These are phyloP conservation scores for Mortierella sp. DNA, from an alignment of 371 early-diverging fungal species.

Conservation along the genomic window DNA sequence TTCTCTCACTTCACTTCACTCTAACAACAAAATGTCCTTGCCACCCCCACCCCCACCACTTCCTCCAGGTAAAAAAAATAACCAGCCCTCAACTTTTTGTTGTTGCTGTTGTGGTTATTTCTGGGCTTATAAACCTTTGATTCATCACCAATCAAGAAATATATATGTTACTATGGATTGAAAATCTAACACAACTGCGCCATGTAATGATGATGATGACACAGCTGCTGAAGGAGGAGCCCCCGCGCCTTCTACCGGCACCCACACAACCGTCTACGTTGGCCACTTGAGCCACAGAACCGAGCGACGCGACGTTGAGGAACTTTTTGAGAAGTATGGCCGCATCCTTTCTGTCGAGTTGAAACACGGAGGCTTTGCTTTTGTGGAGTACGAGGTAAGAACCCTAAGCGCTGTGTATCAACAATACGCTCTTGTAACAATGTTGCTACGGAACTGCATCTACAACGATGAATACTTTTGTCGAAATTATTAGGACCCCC, in stretches of 20 bases:
- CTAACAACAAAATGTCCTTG: conserved; percentile 19
- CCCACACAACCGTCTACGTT: conserved; percentile 54
- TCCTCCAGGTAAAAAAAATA: conserved; percentile 33
- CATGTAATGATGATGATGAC: background rate
- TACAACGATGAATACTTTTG: no score
- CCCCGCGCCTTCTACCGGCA: conserved; percentile 22
- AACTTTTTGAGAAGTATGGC: conserved; percentile 58
- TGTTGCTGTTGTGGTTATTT: no score
- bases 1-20: background rate
- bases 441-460: no score
- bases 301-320: conserved; percentile 57
- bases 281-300: conserved; percentile 57
- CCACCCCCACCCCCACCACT: conserved; percentile 48
- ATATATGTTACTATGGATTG: no score
- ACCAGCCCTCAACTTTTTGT: background rate
- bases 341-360: conserved; percentile 57
- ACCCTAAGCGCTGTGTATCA: background rate
- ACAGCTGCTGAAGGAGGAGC: conserved; percentile 40
- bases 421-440: background rate
- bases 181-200: background rate
- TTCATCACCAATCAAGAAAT: no score
- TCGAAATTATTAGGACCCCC: conserved; percentile 57
- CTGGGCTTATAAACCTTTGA: no score
- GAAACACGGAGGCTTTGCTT: conserved; percentile 62
- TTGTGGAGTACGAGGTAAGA: conserved; percentile 69